Evolutionary conservation across 2,329 filamentous ascomycete species (phyloP).

Genomic region (Ampelomyces quisqualis): DNA sequence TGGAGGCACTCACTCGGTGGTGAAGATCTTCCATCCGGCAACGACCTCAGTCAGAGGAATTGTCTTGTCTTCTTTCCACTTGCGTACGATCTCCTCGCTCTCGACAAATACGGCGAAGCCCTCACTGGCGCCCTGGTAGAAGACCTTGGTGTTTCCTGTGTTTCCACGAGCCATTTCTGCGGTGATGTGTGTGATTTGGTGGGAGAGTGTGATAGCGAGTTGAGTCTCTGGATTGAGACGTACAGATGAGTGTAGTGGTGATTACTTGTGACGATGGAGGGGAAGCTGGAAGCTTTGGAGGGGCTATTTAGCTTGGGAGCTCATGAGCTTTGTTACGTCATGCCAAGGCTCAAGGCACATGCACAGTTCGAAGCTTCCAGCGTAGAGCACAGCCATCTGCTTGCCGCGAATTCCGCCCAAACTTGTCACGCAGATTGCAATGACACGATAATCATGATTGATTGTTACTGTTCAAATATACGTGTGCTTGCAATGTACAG

Average conservation of each 20-base stretch:
- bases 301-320: conserved; percentile 32
- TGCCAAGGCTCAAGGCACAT: conserved; percentile 27
- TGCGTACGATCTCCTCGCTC: conserved; percentile 63
- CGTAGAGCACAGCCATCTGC: conserved; percentile 4
- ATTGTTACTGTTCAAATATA: conserved; percentile 27
- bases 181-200: conserved; percentile 6
- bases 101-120: conserved; percentile 70
- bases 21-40: conserved; percentile 83
- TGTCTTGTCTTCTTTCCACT: conserved; percentile 80
- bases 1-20: conserved; percentile 70
- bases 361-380: conserved; percentile 9
- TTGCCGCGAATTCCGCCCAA: conserved; percentile 3
- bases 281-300: conserved; percentile 31
- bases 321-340: conserved; percentile 35
- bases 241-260: no score
- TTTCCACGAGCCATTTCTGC: conserved; percentile 48
- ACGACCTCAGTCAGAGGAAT: conserved; percentile 83
- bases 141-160: conserved; percentile 69
- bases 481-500: conserved; percentile 11
- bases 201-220: no score
- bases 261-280: conserved; percentile 17
- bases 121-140: conserved; percentile 74
- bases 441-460: conserved; percentile 15
- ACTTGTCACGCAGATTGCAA: conserved; percentile 1
- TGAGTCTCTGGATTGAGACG: no score